Evolutionary conservation across 805 yeast genomes (phyloP), one percentile per base, ranked within the genome.

Genomic region (Priceomyces medius): DNA sequence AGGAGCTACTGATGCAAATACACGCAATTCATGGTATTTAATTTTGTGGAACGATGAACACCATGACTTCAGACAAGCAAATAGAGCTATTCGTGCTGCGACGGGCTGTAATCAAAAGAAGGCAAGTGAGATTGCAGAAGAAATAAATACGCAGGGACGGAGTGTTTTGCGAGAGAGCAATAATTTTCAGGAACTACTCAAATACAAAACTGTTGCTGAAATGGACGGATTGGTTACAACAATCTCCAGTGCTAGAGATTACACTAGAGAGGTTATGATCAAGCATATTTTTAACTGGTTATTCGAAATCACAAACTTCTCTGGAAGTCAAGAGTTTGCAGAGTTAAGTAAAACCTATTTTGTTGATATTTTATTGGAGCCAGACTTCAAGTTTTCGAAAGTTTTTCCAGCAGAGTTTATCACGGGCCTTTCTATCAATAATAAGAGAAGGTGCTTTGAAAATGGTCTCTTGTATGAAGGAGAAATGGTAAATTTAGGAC

Each of bases 21-120:
- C 68, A 2, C 37, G 42, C 10, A 43, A 66, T 10, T 36, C 39
- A 31, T 81, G 75, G 64, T 61, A 68, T 31, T 65, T 85, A 23
- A 55, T 82, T 17, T 66, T 84, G n/a, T 86, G 90, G 85, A 86
- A 86, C 57, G 95, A 86, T 54, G 93, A 86, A 52, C 72, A 69
- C 48, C 93, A 86, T 53, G 76, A 79, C 50, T 77, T 73, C 48
- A 66, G 71, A 2, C 76, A 78, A 43, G 86, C 86, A 1, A 67
- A 65, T 13, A 57, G 61, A 9, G 78, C 80, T 3, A 68, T 81
- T 27, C 49, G 49, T 3, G 56, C 57, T 2, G 71, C 71, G 1
- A 53, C 63, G 0, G 64, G 59, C 0, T 53, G 48, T 8, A 42
- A 50, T 12, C 54, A 50, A 3, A 43, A 35, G 1, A 49, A 47